Conservation (phyloP, 345 rosid genomes). For the Rubroshorea leprosula region DNA sequence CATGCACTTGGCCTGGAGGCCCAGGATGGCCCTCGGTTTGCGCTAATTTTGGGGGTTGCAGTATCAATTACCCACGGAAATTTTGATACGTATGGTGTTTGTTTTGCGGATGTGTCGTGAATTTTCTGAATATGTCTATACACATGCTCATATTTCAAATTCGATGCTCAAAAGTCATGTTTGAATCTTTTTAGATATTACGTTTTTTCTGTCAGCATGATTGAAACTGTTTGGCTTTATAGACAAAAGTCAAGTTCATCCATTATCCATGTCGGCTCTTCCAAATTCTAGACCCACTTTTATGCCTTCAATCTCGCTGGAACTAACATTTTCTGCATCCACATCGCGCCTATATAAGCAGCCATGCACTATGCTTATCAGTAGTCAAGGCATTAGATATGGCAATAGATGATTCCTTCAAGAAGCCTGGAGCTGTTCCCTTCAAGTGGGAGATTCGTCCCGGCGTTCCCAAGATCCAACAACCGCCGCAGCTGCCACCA, state of each 20-base stretch:
- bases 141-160: constrained; percentile 8
- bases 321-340: neutral
- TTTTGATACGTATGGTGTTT: neutral
- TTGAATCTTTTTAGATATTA: constrained; percentile 18
- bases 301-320: constrained; percentile 55
- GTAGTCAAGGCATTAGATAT: too few relatives aligned
- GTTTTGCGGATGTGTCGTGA: neutral
- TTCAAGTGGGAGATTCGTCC: constrained; percentile 99
- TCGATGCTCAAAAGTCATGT: constrained; percentile 1
- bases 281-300: constrained; percentile 33
- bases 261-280: constrained; percentile 1
- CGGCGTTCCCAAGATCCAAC: constrained; percentile 57
- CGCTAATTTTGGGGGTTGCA: too few relatives aligned
- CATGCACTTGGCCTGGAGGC: neutral
- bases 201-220: neutral
- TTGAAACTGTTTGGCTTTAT: neutral
- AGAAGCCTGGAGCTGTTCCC: constrained; percentile 68
- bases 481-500: constrained; percentile 21
- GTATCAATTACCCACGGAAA: neutral
- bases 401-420: constrained; percentile 66
- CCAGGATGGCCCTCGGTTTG: neutral
- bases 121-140: constrained; percentile 1
- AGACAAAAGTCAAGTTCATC: constrained; percentile 19
- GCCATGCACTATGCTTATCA: too few relatives aligned
- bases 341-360: neutral